phyloP scores from a whole-genome alignment of 768 basidiomycete genomes.

The Artomyces pyxidatus region DNA sequence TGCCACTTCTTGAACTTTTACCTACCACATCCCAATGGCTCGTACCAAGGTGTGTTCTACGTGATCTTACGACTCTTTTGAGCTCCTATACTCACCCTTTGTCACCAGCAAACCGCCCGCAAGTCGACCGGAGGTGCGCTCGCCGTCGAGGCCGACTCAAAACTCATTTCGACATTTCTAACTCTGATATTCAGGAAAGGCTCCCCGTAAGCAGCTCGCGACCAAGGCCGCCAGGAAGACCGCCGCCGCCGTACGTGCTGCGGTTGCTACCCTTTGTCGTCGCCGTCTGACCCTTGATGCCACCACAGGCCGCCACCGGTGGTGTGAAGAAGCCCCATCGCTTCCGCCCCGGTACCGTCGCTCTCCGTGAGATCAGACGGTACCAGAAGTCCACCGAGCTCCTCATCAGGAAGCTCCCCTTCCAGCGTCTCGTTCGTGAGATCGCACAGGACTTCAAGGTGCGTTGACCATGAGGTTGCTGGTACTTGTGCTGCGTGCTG shows the following conservation, averaged over 20 bases:
- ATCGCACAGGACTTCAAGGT: slow-evolving; percentile 98
- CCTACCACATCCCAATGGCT: slow-evolving; percentile 47
- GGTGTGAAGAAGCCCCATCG: slow-evolving; percentile 99
- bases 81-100: slow-evolving; percentile 20
- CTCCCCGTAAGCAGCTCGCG: slow-evolving; percentile 90
- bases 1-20: slow-evolving; percentile 7
- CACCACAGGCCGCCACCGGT: slow-evolving; percentile 64
- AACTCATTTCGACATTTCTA: slow-evolving; percentile 19
- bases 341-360: slow-evolving; percentile 96
- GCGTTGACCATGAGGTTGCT: slow-evolving; percentile 9
- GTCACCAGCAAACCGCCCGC: slow-evolving; percentile 88
- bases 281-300: background rate
- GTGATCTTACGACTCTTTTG: slow-evolving; percentile 3
- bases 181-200: slow-evolving; percentile 51
- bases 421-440: slow-evolving; percentile 97
- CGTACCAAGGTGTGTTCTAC: slow-evolving; percentile 66
- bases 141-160: slow-evolving; percentile 23
- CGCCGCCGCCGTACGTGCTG: slow-evolving; percentile 50
- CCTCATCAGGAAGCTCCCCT: slow-evolving; percentile 98
- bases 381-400: slow-evolving; percentile 99
- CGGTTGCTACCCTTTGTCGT: slow-evolving; percentile 20
- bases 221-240: slow-evolving; percentile 95
- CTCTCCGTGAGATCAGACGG: slow-evolving; percentile 95
- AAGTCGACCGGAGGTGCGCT: slow-evolving; percentile 92
- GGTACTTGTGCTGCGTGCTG: slow-evolving; percentile 1